Base-by-base conservation (phyloP, 768 basidiomycete species). In the Tricholoma matsutake region DNA sequence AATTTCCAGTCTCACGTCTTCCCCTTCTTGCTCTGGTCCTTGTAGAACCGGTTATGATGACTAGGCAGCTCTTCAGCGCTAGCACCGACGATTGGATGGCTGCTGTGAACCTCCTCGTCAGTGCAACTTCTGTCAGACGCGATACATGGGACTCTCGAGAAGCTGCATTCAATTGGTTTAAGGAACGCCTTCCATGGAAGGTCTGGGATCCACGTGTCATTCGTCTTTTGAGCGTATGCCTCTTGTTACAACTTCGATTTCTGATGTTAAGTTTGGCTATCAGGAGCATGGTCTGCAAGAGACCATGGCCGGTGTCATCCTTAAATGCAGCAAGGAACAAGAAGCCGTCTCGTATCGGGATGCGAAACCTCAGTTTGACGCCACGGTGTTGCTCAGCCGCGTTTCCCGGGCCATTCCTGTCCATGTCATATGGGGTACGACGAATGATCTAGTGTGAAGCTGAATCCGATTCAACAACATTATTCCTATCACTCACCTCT, bases 351-450 rank as follows among this genome's bases (percentile, higher is more conserved):
- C 78, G 22, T 84, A 79, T 62, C 75, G 75, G 1, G 79, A 81
- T 60, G 69, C 72, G 34, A 75, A 79, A 55, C 76, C 77, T 5
- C 79, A 81, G 54, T 79, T 78, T 59, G 79, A 79, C 60, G 75
- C 76, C 2, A 71, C 75, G 0, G 43, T 65, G 3, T 69, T 76
- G 22, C 61, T 82, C 1, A 66, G 64, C 4, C 68, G 72, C 34
- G 64, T 83, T 9, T 76, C 74, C 52, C 65, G 64, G 54, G 60
- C 64, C 0, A 47, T 81, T 6, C 79, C 81, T 18, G 63, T 82
- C 7, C 83, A 84, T 63, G 53, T 81, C 28, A 75, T 84, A n/a
- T 83, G 81, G 78, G 81, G 79, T 29, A 71, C 67, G 6, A 66
- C 69, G n/a, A 73, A 75, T 34, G 78, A 82, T 43, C 63, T 81